These are phyloP conservation scores for Rhodosporidiobolus sp. DNA, from an alignment of 768 basidiomycete species.

Conservation along the genomic window DNA sequence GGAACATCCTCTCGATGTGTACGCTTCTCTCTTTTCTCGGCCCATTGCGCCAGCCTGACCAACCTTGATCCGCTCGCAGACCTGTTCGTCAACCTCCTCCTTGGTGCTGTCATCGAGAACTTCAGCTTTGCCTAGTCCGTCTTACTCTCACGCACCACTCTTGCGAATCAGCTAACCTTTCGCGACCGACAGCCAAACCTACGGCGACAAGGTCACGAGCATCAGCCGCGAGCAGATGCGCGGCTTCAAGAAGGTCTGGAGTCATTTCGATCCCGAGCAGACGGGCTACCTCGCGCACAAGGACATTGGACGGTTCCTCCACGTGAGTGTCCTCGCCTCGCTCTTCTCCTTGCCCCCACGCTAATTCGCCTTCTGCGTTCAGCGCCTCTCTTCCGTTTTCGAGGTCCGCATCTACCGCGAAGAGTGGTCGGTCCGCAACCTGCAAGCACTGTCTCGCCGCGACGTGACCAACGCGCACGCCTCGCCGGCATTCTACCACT, in stretches of 20 bases:
- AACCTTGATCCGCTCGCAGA: not conserved
- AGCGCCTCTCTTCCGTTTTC: slow-evolving; percentile 83
- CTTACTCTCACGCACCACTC: no score
- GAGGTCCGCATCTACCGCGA: slow-evolving; percentile 79
- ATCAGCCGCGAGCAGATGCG: slow-evolving; percentile 90
- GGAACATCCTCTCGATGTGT: slow-evolving; percentile 95
- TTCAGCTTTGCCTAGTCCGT: slow-evolving; percentile 97
- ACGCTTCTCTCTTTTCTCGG: slow-evolving; percentile 69
- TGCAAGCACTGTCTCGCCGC: slow-evolving; percentile 56
- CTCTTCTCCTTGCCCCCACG: not conserved
- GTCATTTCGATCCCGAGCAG: slow-evolving; percentile 70
- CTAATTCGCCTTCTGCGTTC: not conserved
- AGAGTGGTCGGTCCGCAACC: slow-evolving; percentile 62
- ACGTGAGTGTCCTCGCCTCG: slow-evolving; percentile 56
- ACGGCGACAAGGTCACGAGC: slow-evolving; percentile 66
- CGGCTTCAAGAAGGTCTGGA: slow-evolving; percentile 91
- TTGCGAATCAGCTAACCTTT: no score
- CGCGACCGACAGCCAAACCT: slow-evolving; percentile 63
- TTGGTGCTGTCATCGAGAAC: slow-evolving; percentile 57
- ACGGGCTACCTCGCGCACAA: slow-evolving; percentile 72
- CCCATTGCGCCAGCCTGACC: slow-evolving; percentile 64
- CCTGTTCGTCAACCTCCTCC: slow-evolving; percentile 36
- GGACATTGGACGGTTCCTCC: slow-evolving; percentile 73
- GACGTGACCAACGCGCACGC: slow-evolving; percentile 7
- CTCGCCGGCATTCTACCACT: slow-evolving; percentile 44